Conservation (phyloP, 371 early-diverging fungal genomes). For the Apophysomyces trapeziformis region DNA sequence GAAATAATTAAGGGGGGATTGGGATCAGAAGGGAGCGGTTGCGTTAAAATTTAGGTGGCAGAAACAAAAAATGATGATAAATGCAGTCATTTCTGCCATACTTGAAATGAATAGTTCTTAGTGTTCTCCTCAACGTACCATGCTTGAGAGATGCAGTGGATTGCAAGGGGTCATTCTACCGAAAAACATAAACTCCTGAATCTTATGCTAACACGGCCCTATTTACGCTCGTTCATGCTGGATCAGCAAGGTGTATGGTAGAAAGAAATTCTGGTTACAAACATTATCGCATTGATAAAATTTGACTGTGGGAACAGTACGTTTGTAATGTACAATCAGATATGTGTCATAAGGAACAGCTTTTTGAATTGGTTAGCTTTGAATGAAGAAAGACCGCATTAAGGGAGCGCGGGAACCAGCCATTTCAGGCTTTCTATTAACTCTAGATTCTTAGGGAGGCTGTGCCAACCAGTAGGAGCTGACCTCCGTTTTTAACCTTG, state of each 20-base stretch:
- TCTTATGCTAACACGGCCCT: background rate
- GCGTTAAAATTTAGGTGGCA: no score
- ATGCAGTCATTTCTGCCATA: background rate
- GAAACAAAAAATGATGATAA: no score
- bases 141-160: background rate
- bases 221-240: background rate
- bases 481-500: background rate
- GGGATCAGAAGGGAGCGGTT: no score
- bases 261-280: background rate
- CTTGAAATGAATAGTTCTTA: background rate
- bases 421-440: background rate
- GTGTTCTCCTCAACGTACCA: background rate
- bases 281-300: background rate
- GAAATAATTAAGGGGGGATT: no score
- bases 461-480: slow-evolving; percentile 1
- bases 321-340: no score
- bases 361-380: background rate
- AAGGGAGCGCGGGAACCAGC: slow-evolving; percentile 1
- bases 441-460: background rate
- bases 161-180: background rate
- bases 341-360: no score
- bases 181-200: background rate
- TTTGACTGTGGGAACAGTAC: background rate
- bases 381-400: background rate
- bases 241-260: background rate